Evolutionary conservation across 768 basidiomycete species (phyloP).

Genomic region (Leccinellum rugosiceps): DNA sequence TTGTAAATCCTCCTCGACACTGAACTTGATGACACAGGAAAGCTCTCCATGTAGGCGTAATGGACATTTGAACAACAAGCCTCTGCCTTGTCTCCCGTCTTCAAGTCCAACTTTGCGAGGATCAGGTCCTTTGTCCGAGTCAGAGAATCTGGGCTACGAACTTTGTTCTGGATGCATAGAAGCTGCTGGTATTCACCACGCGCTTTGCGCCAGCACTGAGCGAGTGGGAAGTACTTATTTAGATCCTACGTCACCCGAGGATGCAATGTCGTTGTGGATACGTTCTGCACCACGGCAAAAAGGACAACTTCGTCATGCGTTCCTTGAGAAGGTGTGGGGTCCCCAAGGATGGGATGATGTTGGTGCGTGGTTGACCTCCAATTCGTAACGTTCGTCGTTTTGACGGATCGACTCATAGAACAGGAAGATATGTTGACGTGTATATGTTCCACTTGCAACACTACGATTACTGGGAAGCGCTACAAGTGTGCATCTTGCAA

Average conservation of each 20-base stretch:
- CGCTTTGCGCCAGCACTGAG: conserved; percentile 53
- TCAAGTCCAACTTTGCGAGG: conserved; percentile 18
- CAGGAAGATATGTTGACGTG: conserved; percentile 64
- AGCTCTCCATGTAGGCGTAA: conserved; percentile 12
- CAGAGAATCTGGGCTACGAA: conserved; percentile 59
- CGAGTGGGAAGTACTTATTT: conserved; percentile 18
- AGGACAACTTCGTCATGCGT: conserved; percentile 80
- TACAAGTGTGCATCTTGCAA: conserved; percentile 85
- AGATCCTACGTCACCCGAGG: conserved; percentile 52
- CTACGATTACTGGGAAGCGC: conserved; percentile 54
- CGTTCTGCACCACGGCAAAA: conserved; percentile 68
- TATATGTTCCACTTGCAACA: conserved; percentile 80
- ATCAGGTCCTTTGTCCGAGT: not conserved
- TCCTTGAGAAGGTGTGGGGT: conserved; percentile 84
- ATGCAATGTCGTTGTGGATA: conserved; percentile 57
- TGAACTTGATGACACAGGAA: conserved; percentile 15
- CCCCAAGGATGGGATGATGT: conserved; percentile 83
- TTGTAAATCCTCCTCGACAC: conserved; percentile 14
- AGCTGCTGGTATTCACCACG: conserved; percentile 72
- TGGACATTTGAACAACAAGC: conserved; percentile 35
- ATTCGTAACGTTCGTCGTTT: not conserved
- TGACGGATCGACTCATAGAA: conserved; percentile 42
- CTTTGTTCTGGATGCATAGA: conserved; percentile 82
- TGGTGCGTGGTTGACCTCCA: conserved; percentile 47
- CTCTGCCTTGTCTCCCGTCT: conserved; percentile 43